A percentile compares a stretch with the other conserved stretches of the same genome.
Evolutionary conservation across 1,139 yeast genomes (phyloP).

Genomic region (Lodderomyces jiufengensis): DNA sequence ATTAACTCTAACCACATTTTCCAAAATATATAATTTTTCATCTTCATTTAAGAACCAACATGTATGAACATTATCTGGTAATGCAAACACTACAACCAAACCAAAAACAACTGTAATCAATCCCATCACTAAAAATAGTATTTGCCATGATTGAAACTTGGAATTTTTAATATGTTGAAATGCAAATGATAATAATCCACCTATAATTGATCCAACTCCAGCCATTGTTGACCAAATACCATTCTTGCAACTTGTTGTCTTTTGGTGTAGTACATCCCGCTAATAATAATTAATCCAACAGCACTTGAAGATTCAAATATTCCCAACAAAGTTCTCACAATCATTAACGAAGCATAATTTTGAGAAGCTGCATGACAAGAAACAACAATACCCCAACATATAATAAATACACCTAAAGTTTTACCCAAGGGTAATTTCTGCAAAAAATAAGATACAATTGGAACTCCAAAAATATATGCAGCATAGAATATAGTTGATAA

Average conservation of each 20-base stretch:
- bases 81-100: constrained; percentile 20
- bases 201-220: constrained; percentile 39
- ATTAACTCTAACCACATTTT: constrained; percentile 28
- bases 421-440: constrained; percentile 40
- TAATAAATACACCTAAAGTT: constrained; percentile 32
- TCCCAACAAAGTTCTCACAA: constrained; percentile 40
- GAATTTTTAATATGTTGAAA: constrained; percentile 36
- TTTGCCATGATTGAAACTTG: constrained; percentile 34
- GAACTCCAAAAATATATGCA: constrained; percentile 47
- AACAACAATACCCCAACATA: constrained; percentile 42
- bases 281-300: constrained; percentile 40
- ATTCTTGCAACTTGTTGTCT: constrained; percentile 35
- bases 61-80: constrained; percentile 33
- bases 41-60: constrained; percentile 26
- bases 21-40: constrained; percentile 28
- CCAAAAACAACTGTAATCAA: constrained; percentile 33
- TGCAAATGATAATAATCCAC: constrained; percentile 39
- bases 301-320: constrained; percentile 42
- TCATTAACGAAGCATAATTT: constrained; percentile 39
- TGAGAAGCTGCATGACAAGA: constrained; percentile 32
- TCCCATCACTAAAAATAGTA: constrained; percentile 37
- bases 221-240: constrained; percentile 38
- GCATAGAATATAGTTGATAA: constrained; percentile 42
- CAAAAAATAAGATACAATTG: constrained; percentile 34
- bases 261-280: constrained; percentile 42